Evolutionary conservation across 257 asterid species (phyloP).

Genomic region (Solanum bulbocastanum): DNA sequence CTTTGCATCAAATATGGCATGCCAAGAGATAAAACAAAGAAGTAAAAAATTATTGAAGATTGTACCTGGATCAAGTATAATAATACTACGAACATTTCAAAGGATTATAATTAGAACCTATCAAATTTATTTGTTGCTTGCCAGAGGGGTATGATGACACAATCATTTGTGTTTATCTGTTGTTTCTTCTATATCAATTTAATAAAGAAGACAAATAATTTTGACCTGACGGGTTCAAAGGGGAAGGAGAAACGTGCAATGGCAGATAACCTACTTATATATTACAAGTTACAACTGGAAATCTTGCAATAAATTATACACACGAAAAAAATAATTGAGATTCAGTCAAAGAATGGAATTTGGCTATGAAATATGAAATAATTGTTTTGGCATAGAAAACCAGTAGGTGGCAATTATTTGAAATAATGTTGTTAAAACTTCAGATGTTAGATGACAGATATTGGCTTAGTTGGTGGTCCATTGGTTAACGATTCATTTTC

Average conservation of each 20-base stretch:
- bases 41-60: background rate
- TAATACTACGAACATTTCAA: background rate
- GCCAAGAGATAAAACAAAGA: background rate
- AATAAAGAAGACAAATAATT: background rate
- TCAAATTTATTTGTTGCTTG: background rate
- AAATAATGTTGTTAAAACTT: background rate
- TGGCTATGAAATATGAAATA: background rate
- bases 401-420: background rate
- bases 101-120: background rate
- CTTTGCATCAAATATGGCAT: background rate
- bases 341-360: background rate
- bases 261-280: background rate
- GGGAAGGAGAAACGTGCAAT: background rate
- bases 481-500: background rate
- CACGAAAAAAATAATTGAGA: background rate
- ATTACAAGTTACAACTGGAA: background rate
- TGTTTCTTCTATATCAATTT: background rate
- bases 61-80: background rate
- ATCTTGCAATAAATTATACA: background rate
- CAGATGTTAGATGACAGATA: background rate
- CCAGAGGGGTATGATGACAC: background rate
- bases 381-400: background rate
- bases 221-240: background rate
- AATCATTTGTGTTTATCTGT: background rate
- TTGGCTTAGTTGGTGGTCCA: background rate